Evolutionary conservation across 176 grass and related monocot genomes (phyloP).

Genomic region (bread wheat (Triticum aestivum)): IWGSC_CS_RefSeq_v2.1 NC_057803.1:617899486-617899985

Average conservation of each 20-base stretch:
- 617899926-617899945: slow-evolving; percentile 39
- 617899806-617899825: not conserved
- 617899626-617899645: too few species aligned
- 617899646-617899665: too few species aligned
- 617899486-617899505: too few species aligned
- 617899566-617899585: too few species aligned
- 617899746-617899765: slow-evolving; percentile 38
- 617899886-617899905: slow-evolving; percentile 42
- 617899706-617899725: not conserved
- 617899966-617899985: slow-evolving; percentile 40
- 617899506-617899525: too few species aligned
- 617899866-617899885: slow-evolving; percentile 46
- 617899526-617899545: too few species aligned
- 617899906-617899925: slow-evolving; percentile 37
- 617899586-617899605: too few species aligned
- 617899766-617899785: slow-evolving; percentile 23
- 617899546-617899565: too few species aligned
- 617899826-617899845: not conserved
- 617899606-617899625: too few species aligned
- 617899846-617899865: slow-evolving; percentile 48
- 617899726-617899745: slow-evolving; percentile 14
- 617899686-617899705: not conserved
- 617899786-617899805: not conserved
- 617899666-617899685: not conserved
- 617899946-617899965: slow-evolving; percentile 54